These are phyloP conservation scores for Dujonia santamariae DNA, from an alignment of 1,139 yeast genomes.

Conservation along the genomic window DNA sequence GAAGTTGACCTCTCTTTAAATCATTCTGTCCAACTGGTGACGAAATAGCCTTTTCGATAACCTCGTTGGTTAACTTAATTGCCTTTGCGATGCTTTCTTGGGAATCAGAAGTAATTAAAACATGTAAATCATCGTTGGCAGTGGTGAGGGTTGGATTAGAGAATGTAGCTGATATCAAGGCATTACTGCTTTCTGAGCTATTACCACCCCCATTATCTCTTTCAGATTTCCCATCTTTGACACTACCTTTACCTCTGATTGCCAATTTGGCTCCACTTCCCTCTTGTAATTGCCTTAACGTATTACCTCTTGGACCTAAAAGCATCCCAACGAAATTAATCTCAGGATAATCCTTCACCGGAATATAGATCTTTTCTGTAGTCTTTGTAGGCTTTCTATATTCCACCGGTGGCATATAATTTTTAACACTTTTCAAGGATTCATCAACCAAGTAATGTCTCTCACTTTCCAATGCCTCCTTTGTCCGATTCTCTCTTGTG, in stretches of 20 bases:
- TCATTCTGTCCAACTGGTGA: constrained; percentile 95
- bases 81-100: constrained; percentile 79
- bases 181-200: constrained; percentile 17
- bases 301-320: constrained; percentile 94
- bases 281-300: constrained; percentile 75
- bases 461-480: constrained; percentile 67
- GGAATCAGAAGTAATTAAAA: constrained; percentile 80
- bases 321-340: constrained; percentile 89
- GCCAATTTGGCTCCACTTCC: constrained; percentile 85
- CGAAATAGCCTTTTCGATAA: constrained; percentile 77
- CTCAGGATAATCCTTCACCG: constrained; percentile 84
- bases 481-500: constrained; percentile 71
- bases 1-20: constrained; percentile 81
- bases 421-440: constrained; percentile 73
- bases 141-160: constrained; percentile 24
- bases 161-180: constrained; percentile 18
- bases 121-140: constrained; percentile 64
- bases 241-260: constrained; percentile 91
- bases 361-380: constrained; percentile 79
- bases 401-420: constrained; percentile 76
- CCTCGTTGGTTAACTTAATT: constrained; percentile 66
- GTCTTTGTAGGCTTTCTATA: constrained; percentile 71
- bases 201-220: constrained; percentile 21
- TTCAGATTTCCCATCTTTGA: constrained; percentile 77
- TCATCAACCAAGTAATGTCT: constrained; percentile 72